Conservation (phyloP, 192 early-diverging fungal species). For the Umbelopsis sp. region DNA sequence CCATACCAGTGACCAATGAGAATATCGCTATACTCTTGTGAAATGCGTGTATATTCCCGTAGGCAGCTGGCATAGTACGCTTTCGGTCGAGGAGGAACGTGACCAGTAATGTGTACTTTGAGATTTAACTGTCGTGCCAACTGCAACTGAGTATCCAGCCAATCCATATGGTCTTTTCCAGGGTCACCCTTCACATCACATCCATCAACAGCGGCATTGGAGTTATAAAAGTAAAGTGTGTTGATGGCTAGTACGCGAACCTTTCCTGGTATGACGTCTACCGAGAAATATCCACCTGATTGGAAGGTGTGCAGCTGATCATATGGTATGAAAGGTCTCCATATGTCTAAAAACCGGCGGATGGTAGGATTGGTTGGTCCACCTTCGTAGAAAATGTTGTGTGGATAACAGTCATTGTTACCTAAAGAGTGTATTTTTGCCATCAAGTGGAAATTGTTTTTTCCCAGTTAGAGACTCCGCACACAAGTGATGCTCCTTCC, state of each 20-base stretch:
- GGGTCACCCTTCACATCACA: constrained; percentile 59
- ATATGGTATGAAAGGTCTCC: constrained; percentile 61
- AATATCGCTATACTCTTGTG: constrained; percentile 48
- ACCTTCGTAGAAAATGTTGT: constrained; percentile 60
- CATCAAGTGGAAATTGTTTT: too few relatives aligned
- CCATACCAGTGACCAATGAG: constrained; percentile 73
- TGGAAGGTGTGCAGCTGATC: constrained; percentile 63
- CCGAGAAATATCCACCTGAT: constrained; percentile 67
- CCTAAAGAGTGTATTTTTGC: constrained; percentile 29
- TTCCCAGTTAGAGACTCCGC: neutral
- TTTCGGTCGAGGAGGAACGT: constrained; percentile 59
- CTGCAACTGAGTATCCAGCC: constrained; percentile 64
- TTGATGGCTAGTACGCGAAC: constrained; percentile 67
- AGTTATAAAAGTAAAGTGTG: constrained; percentile 72
- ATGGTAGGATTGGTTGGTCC: constrained; percentile 28
- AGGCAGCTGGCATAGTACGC: constrained; percentile 46
- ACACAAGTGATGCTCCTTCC: too few relatives aligned
- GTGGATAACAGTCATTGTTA: constrained; percentile 76
- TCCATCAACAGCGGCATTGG: constrained; percentile 68
- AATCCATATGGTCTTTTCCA: constrained; percentile 64
- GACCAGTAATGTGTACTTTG: constrained; percentile 65
- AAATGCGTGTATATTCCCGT: constrained; percentile 41
- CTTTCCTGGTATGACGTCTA: constrained; percentile 54
- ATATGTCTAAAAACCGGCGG: constrained; percentile 54
- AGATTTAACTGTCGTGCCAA: constrained; percentile 43